Evolutionary conservation across 2,329 filamentous ascomycete species (phyloP).

Genomic region (Aspergillus hiratsukae): DNA sequence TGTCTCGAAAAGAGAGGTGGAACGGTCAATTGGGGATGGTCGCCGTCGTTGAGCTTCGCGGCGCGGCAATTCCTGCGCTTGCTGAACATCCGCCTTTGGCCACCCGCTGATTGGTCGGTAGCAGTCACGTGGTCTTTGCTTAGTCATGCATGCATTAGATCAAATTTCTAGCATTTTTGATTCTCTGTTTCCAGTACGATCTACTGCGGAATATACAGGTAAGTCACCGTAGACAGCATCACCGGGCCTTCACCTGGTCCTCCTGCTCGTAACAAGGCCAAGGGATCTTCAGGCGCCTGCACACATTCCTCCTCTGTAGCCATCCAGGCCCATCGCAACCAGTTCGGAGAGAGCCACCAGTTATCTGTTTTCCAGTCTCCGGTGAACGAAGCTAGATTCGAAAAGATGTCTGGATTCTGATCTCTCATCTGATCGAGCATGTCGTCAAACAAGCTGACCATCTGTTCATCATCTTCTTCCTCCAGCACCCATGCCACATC

Average conservation of each 20-base stretch:
- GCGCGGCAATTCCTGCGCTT: constrained; percentile 34
- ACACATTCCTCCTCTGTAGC: constrained; percentile 38
- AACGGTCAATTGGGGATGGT: constrained; percentile 14
- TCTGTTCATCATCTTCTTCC: constrained; percentile 24
- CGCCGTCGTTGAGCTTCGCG: constrained; percentile 24
- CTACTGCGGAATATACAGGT: constrained; percentile 35
- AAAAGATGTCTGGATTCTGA: constrained; percentile 10
- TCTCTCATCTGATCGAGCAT: constrained; percentile 16
- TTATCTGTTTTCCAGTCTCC: constrained; percentile 20
- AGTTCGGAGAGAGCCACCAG: constrained; percentile 35
- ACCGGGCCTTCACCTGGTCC: constrained; percentile 12
- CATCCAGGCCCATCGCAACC: constrained; percentile 43
- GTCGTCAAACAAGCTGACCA: constrained; percentile 20
- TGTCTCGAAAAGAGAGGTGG: constrained; percentile 18
- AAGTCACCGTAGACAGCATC: constrained; percentile 27
- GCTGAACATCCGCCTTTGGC: constrained; percentile 39
- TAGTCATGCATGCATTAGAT: constrained; percentile 12
- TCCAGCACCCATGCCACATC: constrained; percentile 28
- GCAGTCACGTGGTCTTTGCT: constrained; percentile 24
- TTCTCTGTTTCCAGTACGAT: not conserved
- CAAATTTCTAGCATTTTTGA: not conserved
- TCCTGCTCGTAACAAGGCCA: constrained; percentile 23
- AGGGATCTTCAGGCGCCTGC: constrained; percentile 31
- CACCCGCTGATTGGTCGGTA: constrained; percentile 30
- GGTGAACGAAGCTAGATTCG: constrained; percentile 13